Percentiles rank a stretch among this genome's conserved stretches.
Evolutionary conservation across 2,329 filamentous ascomycete species (phyloP).

Genomic region (Blumeria graminis): DNA sequence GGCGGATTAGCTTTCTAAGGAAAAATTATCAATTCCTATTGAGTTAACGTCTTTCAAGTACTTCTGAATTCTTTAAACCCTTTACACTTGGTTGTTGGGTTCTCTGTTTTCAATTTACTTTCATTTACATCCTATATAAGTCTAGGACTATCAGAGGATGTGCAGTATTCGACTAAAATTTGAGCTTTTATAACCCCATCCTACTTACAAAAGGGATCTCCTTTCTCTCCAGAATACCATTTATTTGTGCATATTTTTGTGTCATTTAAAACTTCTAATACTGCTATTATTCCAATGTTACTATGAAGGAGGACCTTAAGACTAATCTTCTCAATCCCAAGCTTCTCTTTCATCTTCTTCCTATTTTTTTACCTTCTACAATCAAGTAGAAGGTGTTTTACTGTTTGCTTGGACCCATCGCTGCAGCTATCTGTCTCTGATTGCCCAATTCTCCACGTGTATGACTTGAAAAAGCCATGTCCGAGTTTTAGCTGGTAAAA

Average conservation of each 20-base stretch:
- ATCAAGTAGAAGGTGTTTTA: background rate
- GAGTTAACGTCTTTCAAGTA: too few species aligned
- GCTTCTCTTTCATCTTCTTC: background rate
- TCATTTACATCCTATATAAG: too few species aligned
- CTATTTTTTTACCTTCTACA: background rate
- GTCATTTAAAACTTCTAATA: background rate
- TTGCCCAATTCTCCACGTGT: background rate
- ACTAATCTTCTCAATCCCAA: background rate
- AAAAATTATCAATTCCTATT: too few species aligned
- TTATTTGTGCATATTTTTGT: background rate
- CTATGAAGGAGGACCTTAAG: background rate
- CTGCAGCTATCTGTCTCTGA: background rate
- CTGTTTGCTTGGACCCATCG: background rate
- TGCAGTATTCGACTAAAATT: too few species aligned
- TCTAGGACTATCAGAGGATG: too few species aligned
- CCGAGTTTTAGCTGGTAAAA: constrained; percentile 1
- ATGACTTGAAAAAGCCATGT: background rate
- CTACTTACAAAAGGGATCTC: too few species aligned
- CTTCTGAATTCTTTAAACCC: too few species aligned
- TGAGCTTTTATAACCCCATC: too few species aligned
- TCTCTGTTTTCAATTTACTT: too few species aligned
- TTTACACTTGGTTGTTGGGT: too few species aligned
- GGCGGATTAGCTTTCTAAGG: too few species aligned
- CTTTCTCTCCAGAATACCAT: background rate
- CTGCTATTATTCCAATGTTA: background rate